Evolutionary conservation across 805 yeast species (phyloP).

Genomic region (Nakazawaea pomicola): DNA sequence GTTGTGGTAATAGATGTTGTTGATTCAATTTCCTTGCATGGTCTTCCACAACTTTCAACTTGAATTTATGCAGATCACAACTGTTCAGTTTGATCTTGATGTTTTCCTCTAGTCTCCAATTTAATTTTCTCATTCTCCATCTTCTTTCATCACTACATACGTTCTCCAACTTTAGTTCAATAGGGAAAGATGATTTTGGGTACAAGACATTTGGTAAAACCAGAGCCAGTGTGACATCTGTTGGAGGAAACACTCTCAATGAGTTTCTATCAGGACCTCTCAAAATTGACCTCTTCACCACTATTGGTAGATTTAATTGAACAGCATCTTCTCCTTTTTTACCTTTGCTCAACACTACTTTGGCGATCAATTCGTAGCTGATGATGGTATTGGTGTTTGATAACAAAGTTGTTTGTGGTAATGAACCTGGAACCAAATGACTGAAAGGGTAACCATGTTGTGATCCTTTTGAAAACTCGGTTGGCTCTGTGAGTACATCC

Average conservation of each 20-base stretch:
- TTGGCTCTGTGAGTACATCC: conserved; percentile 67
- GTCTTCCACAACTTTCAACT: conserved; percentile 42
- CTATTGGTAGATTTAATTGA: conserved; percentile 54
- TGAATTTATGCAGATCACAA: conserved; percentile 53
- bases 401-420: conserved; percentile 81
- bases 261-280: conserved; percentile 84
- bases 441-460: conserved; percentile 90
- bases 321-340: conserved; percentile 31
- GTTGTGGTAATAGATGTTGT: conserved; percentile 13
- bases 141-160: conserved; percentile 53
- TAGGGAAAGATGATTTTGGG: conserved; percentile 81
- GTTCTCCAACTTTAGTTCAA: conserved; percentile 79
- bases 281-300: conserved; percentile 70
- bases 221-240: conserved; percentile 82
- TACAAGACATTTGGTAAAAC: conserved; percentile 84
- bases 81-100: conserved; percentile 55
- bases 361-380: conserved; percentile 72
- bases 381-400: conserved; percentile 45
- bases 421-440: conserved; percentile 78
- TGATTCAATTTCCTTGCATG: conserved; percentile 26
- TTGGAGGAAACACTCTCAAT: conserved; percentile 91
- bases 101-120: conserved; percentile 86
- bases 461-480: conserved; percentile 54
- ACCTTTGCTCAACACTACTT: conserved; percentile 18
- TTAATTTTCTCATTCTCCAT: conserved; percentile 89